Base-by-base conservation (phyloP, 805 yeast genomes). In the Teunomyces funiuensis region DNA sequence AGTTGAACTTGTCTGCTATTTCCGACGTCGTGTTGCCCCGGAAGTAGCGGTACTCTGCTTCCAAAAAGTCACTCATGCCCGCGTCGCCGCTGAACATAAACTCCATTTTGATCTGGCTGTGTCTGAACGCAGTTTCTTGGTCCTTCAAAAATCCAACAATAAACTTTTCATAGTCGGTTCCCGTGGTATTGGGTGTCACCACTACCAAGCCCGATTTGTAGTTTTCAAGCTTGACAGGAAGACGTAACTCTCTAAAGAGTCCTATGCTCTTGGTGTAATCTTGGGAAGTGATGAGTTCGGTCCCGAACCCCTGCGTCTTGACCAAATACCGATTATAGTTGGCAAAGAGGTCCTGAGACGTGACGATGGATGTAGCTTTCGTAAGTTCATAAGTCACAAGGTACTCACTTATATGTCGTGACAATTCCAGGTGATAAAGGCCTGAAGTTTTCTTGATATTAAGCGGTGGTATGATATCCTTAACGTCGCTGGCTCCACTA, bases 371-470 rank as follows among this genome's bases (percentile, higher is more conserved):
- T 3, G 70, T 60, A 4, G 46, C 37, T 33, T 51, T 56, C 3
- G 63, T 58, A 33, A 70, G 54, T 40, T 57, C 61, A 33, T 46
- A 54, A 28, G 46, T 61, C 5, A 54, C 53, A 46, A 86, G 65
- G 58, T 80, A 89, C 51, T 86, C 96, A 29, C 88, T 82, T 2
- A 91, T 57, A 53, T 88, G 90, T 40, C 96, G 73, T 0, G 97
- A 78, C 13, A 88, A 65, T 53, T 88, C 96, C 44, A 80, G 79
- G 20, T 76, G 63, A 45, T 75, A 77, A n/a, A 73, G 51, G 10
- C 55, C 42, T 5, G 71, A 63, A 2, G 47, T 52, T 42, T 61
- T 65, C 46, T 60, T 47, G 57, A 66, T 66, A 44, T 63, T 50
- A 48, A 76, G 52, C 40, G 69, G 61, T 37, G 68, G 65, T 2